Conservation (phyloP, 225 moss, liverwort and hornwort genomes). For the Pleurozium schreberi region DNA sequence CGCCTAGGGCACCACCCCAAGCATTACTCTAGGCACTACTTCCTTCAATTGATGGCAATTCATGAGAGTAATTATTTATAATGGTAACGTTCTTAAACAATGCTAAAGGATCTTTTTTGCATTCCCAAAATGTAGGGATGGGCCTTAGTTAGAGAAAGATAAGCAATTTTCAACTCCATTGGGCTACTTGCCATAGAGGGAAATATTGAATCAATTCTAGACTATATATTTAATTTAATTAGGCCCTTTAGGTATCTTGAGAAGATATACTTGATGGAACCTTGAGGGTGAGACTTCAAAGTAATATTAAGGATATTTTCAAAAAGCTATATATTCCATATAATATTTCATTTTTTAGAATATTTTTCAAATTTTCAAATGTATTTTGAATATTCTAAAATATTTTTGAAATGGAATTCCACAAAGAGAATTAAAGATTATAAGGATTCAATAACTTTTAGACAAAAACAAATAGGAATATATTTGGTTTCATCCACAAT, state of each 20-base stretch:
- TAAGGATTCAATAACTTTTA: not conserved
- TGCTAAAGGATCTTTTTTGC: rapidly evolving
- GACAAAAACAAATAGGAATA: not conserved
- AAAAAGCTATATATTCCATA: too few relatives aligned
- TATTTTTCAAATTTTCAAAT: rapidly evolving
- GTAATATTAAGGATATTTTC: not conserved
- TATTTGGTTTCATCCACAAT: rapidly evolving
- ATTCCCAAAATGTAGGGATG: not conserved
- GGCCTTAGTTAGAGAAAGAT: rapidly evolving
- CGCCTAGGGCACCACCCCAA: rapidly evolving
- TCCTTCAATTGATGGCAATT: not conserved
- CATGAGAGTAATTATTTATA: rapidly evolving
- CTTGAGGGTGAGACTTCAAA: rapidly evolving
- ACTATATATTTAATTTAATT: not conserved
- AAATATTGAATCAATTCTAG: not conserved
- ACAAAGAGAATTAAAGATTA: not conserved
- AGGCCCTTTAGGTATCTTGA: rapidly evolving
- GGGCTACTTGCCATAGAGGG: rapidly evolving
- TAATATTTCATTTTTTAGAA: not conserved
- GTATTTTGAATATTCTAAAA: rapidly evolving
- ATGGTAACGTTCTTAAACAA: not conserved
- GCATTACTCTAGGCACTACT: rapidly evolving
- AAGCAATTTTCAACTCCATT: not conserved
- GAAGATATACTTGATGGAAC: rapidly evolving
- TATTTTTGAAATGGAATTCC: not conserved